These are phyloP conservation scores for Rhododendron vialii DNA, from an alignment of 148 eudicot species.

Conservation along the genomic window DNA sequence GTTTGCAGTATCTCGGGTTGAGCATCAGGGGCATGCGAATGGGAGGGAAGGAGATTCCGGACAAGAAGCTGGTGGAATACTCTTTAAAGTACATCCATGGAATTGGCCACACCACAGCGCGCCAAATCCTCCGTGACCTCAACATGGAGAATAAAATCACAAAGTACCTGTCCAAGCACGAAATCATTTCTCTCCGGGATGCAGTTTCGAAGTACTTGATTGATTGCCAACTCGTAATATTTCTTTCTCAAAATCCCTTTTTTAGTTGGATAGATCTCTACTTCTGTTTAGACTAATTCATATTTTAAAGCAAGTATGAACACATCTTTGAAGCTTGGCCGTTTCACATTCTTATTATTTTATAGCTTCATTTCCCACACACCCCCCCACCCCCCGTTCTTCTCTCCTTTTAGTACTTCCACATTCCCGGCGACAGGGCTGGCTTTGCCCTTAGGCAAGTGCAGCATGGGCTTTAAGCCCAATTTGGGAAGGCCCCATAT, in stretches of 20 bases:
- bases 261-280: background rate
- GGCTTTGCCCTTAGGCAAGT: background rate
- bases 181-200: slow-evolving; percentile 40
- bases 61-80: slow-evolving; percentile 46
- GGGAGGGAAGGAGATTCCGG: slow-evolving; percentile 58
- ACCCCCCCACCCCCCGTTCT: no score
- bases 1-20: slow-evolving; percentile 27
- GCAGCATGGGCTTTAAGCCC: background rate
- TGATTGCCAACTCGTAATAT: slow-evolving; percentile 55
- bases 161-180: slow-evolving; percentile 48
- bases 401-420: background rate
- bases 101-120: slow-evolving; percentile 42
- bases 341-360: background rate
- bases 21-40: slow-evolving; percentile 52
- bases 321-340: background rate
- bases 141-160: slow-evolving; percentile 51
- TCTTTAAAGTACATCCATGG: slow-evolving; percentile 62
- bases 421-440: background rate
- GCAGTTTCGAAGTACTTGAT: slow-evolving; percentile 52
- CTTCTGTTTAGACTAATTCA: background rate
- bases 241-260: background rate
- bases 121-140: slow-evolving; percentile 47
- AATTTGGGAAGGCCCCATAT: background rate
- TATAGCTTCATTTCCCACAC: no score
- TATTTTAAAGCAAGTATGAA: background rate